phyloP scores from a whole-genome alignment of 768 basidiomycete genomes.

The Clavaria fumosa region DNA sequence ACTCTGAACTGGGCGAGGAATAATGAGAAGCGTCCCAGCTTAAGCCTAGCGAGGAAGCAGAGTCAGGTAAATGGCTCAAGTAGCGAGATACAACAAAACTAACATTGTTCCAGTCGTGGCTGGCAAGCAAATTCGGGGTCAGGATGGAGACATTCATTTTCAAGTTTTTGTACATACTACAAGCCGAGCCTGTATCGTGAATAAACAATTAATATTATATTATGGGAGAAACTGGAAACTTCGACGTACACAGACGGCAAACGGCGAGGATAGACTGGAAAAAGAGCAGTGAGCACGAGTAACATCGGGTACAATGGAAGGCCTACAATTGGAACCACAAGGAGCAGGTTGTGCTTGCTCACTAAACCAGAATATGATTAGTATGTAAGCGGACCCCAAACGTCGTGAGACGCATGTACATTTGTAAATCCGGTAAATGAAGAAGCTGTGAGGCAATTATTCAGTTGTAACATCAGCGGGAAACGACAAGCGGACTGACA shows the following conservation, averaged over 20 bases:
- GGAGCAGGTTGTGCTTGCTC: slow-evolving; percentile 1
- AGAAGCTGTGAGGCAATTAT: slow-evolving; percentile 14
- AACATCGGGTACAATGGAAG: not conserved
- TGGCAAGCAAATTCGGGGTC: not conserved
- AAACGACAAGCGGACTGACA: slow-evolving; percentile 14
- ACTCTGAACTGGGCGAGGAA: slow-evolving; percentile 11
- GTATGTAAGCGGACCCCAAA: not conserved
- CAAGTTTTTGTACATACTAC: not conserved
- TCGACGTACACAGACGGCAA: slow-evolving; percentile 15
- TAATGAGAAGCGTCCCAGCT: slow-evolving; percentile 9
- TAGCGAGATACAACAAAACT: not conserved
- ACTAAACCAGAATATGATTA: not conserved
- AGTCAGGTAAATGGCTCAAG: slow-evolving; percentile 10
- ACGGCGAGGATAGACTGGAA: slow-evolving; percentile 12
- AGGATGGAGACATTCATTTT: not conserved
- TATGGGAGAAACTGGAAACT: no score
- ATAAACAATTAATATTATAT: no score
- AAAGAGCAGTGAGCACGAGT: not conserved
- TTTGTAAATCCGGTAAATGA: slow-evolving; percentile 20
- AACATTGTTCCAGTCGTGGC: not conserved
- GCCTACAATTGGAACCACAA: slow-evolving; percentile 13
- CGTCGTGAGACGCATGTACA: not conserved
- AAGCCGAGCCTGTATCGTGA: no score
- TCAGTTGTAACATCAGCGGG: not conserved
- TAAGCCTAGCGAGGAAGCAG: slow-evolving; percentile 12